A percentile compares a stretch with the other conserved stretches of the same genome.
phyloP scores from a whole-genome alignment of 192 early-diverging fungal genomes.

The Phycomyces blakesleeanus region DNA sequence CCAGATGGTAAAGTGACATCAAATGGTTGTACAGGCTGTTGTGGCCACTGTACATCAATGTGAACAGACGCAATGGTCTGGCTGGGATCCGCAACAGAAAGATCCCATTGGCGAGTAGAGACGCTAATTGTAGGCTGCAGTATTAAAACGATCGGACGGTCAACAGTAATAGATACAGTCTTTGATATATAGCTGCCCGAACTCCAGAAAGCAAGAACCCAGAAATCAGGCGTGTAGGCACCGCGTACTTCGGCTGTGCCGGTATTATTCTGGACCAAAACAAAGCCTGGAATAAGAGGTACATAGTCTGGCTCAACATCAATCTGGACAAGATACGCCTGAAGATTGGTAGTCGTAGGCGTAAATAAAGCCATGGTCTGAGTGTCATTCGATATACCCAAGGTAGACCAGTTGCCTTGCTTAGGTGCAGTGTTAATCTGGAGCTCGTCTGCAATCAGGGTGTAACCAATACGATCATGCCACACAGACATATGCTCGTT shows the following conservation, averaged over 20 bases:
- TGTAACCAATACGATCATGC: constrained; percentile 25
- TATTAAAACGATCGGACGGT: constrained; percentile 14
- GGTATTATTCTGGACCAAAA: constrained; percentile 3
- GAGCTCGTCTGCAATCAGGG: constrained; percentile 7
- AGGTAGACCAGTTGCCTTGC: constrained; percentile 16
- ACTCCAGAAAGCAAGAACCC: constrained; percentile 14
- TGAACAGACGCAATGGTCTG: constrained; percentile 8
- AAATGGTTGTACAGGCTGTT: neutral
- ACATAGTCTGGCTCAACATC: neutral
- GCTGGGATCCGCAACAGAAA: constrained; percentile 18
- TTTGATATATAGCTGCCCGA: neutral
- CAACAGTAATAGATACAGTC: neutral
- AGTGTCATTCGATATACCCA: constrained; percentile 15
- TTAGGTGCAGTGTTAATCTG: constrained; percentile 10
- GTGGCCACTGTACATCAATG: neutral
- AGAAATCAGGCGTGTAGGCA: neutral
- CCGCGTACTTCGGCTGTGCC: neutral
- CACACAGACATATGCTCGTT: constrained; percentile 8
- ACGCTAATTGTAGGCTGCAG: neutral
- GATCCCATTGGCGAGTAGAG: neutral
- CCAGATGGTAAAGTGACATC: neutral
- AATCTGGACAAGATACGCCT: constrained; percentile 14
- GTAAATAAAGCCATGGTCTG: constrained; percentile 16
- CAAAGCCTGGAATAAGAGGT: neutral
- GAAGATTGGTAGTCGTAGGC: neutral